Evolutionary conservation across 148 eudicot genomes (phyloP), one percentile per base, ranked within the genome.

Genomic region (Persicaria tinctoria): DNA sequence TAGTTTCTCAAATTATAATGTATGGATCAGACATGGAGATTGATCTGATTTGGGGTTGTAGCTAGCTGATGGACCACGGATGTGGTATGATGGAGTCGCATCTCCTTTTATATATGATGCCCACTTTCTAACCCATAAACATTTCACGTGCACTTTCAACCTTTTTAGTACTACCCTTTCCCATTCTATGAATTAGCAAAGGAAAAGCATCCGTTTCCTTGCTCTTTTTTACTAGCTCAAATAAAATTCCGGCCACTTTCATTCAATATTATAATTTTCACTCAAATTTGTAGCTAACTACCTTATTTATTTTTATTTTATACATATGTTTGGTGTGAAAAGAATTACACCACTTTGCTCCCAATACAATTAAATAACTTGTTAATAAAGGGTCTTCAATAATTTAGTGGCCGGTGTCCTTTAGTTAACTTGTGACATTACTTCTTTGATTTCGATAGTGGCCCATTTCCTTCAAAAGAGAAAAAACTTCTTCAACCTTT

Each of bases 131-230:
- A 47, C 47, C 48, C 70, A 66, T 66, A 44, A 32, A 66, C 70
- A 66, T 66, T 66, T 66, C 70, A 66, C 70, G 70, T 66, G 70
- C 70, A 66, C 70, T 41, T 66, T 66, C 46, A 44, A 38, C 18
- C 17, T 47, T 66, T 66, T 66, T 38, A 64, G 70, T 16, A 32
- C 2, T 32, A 32, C 44, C 70, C 70, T 18, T 66, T 66, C 14
- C 1, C 69, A 57, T 57, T 27, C 7, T 18, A 57, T 20, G 13
- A 60, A 60, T 13, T 23, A 18, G 41, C 41, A 8, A 41, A 60
- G 3, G 14, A 9, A 60, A 60, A 27, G 70, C 70, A 66, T 18
- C 48, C 44, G 70, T 66, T 66, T 66, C 14, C 70, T 13, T 66
- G 70, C 70, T 66, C 44, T 66, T 47, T 66, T 32, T 32, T 32